Evolutionary conservation across 495 filamentous ascomycete species (phyloP).

Genomic region (Lasiosphaeria hispida): DNA sequence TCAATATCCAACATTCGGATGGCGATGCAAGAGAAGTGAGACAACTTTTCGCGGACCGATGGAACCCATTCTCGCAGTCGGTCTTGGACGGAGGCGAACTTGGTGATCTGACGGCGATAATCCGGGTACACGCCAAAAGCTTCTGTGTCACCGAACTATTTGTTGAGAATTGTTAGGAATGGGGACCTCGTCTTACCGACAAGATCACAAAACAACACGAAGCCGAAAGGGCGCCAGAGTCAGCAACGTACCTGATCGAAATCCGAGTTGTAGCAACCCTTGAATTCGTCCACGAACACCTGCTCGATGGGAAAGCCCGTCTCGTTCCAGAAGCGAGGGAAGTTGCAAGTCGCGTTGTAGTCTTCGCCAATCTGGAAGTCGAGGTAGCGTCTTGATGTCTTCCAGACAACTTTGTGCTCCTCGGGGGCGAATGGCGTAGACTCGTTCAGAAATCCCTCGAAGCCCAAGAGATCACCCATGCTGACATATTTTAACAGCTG

Average conservation of each 20-base stretch:
- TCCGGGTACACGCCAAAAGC: slow-evolving; percentile 67
- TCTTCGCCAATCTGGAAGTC: slow-evolving; percentile 59
- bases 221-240: too few species aligned
- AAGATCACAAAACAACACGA: too few species aligned
- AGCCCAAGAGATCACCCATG: slow-evolving; percentile 67
- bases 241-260: slow-evolving; percentile 53
- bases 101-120: slow-evolving; percentile 62
- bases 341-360: slow-evolving; percentile 56
- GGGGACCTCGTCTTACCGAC: too few species aligned
- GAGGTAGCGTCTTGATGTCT: slow-evolving; percentile 55
- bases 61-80: slow-evolving; percentile 71
- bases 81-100: slow-evolving; percentile 72
- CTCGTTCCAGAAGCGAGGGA: slow-evolving; percentile 66
- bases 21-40: slow-evolving; percentile 65
- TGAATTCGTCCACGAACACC: slow-evolving; percentile 42
- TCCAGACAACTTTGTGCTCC: slow-evolving; percentile 59
- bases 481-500: not conserved
- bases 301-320: slow-evolving; percentile 50
- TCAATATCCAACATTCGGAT: slow-evolving; percentile 65
- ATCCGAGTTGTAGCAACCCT: slow-evolving; percentile 63
- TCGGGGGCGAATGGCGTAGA: slow-evolving; percentile 55
- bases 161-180: not conserved
- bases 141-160: slow-evolving; percentile 60
- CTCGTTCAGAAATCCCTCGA: slow-evolving; percentile 61
- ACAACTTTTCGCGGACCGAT: slow-evolving; percentile 56